Evolutionary conservation across 306 rosid species (phyloP).

Genomic region (Corylus avellana): DNA sequence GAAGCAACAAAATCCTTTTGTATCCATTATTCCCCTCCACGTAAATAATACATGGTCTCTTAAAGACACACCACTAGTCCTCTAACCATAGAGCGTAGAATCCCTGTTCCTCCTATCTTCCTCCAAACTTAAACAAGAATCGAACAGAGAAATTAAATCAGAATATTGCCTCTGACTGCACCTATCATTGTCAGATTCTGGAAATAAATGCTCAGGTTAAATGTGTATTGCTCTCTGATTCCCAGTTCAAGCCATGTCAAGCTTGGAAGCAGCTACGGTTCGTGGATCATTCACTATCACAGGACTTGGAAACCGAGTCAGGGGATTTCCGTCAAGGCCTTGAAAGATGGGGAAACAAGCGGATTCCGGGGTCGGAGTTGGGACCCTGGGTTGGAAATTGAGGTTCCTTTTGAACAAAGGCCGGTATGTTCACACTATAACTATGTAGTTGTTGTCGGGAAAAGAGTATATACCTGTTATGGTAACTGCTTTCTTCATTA

Average conservation of each 20-base stretch:
- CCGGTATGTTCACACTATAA: slow-evolving; percentile 56
- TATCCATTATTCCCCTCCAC: slow-evolving; percentile 53
- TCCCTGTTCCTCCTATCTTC: slow-evolving; percentile 15
- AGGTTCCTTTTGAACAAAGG: slow-evolving; percentile 91
- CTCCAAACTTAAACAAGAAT: slow-evolving; percentile 7
- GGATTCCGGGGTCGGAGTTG: slow-evolving; percentile 77
- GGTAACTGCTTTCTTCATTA: not conserved
- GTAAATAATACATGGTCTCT: slow-evolving; percentile 54
- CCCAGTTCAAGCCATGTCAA: slow-evolving; percentile 45
- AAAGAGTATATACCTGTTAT: not conserved
- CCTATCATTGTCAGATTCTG: slow-evolving; percentile 23
- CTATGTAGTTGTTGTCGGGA: not conserved
- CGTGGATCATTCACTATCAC: slow-evolving; percentile 47
- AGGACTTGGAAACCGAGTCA: slow-evolving; percentile 38
- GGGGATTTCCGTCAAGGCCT: slow-evolving; percentile 52
- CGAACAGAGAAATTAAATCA: slow-evolving; percentile 20
- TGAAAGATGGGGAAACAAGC: slow-evolving; percentile 70
- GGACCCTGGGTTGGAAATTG: slow-evolving; percentile 88
- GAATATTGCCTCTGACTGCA: slow-evolving; percentile 9
- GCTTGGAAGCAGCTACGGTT: slow-evolving; percentile 43
- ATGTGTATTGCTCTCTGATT: slow-evolving; percentile 65
- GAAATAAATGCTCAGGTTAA: slow-evolving; percentile 65
- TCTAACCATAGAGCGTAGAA: slow-evolving; percentile 24
- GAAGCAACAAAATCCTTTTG: slow-evolving; percentile 17
- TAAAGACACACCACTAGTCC: slow-evolving; percentile 22